A percentile compares a stretch with the other conserved stretches of the same genome.
Conservation (phyloP, 495 filamentous ascomycete species). For the Hypoxylon lenormandii region DNA sequence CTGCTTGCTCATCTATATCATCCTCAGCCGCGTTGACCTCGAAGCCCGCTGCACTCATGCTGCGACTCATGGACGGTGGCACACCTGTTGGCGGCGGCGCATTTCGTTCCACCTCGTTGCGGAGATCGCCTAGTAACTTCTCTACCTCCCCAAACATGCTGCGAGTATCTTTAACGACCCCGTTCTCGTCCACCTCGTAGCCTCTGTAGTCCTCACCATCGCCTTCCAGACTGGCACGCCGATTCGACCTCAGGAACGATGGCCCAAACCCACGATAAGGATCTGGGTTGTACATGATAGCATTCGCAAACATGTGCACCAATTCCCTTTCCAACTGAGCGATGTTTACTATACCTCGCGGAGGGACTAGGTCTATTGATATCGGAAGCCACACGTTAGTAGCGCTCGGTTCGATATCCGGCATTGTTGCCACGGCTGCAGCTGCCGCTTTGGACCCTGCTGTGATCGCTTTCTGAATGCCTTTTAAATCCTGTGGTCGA, state of each 20-base stretch:
- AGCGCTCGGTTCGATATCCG: slow-evolving; percentile 60
- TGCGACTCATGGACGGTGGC: slow-evolving; percentile 45
- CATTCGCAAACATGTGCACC: slow-evolving; percentile 97
- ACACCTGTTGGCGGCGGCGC: slow-evolving; percentile 39
- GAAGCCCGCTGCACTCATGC: slow-evolving; percentile 46
- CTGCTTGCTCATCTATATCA: slow-evolving; percentile 46
- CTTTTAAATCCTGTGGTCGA: slow-evolving; percentile 88
- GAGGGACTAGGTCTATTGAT: slow-evolving; percentile 80
- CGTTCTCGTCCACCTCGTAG: slow-evolving; percentile 75
- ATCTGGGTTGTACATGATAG: slow-evolving; percentile 94
- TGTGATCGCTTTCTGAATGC: slow-evolving; percentile 80
- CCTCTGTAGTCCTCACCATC: slow-evolving; percentile 61
- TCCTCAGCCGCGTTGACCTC: slow-evolving; percentile 45
- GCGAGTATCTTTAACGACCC: slow-evolving; percentile 81
- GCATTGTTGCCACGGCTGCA: slow-evolving; percentile 67
- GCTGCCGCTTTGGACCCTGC: slow-evolving; percentile 80
- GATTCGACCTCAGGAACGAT: slow-evolving; percentile 61
- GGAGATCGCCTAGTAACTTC: slow-evolving; percentile 64
- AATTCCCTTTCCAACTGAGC: slow-evolving; percentile 92
- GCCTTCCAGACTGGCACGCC: slow-evolving; percentile 47
- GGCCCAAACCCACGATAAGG: slow-evolving; percentile 74
- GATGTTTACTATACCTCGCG: slow-evolving; percentile 92
- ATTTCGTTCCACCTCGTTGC: slow-evolving; percentile 52
- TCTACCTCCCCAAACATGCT: slow-evolving; percentile 87
- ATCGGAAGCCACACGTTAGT: slow-evolving; percentile 73